Base-by-base conservation (phyloP, 164 flowering plant genomes). In the Tinospora cordifolia region DNA sequence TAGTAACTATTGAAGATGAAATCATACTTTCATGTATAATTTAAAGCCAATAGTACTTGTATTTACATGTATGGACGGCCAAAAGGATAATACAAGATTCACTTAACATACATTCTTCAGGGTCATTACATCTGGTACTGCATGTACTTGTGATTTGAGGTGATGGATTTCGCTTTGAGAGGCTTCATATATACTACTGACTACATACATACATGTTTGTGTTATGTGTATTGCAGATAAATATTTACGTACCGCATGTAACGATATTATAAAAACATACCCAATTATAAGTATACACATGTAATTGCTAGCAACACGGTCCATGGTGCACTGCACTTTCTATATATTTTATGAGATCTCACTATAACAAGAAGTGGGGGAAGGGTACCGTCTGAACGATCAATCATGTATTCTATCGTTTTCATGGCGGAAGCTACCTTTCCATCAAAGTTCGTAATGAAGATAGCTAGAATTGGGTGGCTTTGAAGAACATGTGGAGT, bases 351-450 rank as follows among this genome's bases (percentile, higher is more conserved):
- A 54, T 54, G 7, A 19, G 60, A 54, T 54, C 60, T 54, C 60
- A 54, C 60, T 54, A 54, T n/a, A 54, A 54, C 60, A 54, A 3
- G 6, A 4, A 17, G 21, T 54, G 24, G 19, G 24, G n/a, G n/a
- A n/a, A 30, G 36, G 36, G 36, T 30, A 30, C 36, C n/a, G 60
- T 44, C 47, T 54, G 60, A 9, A 54, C 60, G n/a, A 19, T 54
- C 25, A 54, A 19, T 54, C 25, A 54, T 54, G 60, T 54, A 51
- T n/a, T 54, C 60, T 54, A 54, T 54, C 60, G 24, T 54, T 54
- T 54, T 54, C 60, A 54, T 54, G 60, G 60, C n/a, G 60, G 60
- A 54, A 54, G 60, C 19, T 17, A 54, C 21, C 24, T 60, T 60
- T 10, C 6, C 34, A 26, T 60, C 63, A 60, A 60, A 60, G 63